Conservation (phyloP, 148 eudicot genomes). For the Fallopia convolvulus region DNA sequence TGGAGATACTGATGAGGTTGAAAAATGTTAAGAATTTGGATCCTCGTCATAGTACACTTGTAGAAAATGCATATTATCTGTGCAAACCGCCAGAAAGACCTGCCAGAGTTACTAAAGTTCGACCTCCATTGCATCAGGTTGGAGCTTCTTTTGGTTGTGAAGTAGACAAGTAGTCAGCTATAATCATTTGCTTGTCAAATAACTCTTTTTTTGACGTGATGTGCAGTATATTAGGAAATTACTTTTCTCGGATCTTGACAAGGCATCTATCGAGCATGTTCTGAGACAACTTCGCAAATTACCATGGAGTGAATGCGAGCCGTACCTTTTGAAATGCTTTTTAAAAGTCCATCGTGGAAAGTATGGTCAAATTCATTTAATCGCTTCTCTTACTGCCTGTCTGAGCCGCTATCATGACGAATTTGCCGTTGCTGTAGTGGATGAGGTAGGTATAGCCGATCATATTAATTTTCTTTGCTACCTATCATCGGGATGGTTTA, state of each 20-base stretch:
- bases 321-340: conserved; percentile 83
- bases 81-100: conserved; percentile 97
- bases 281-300: conserved; percentile 94
- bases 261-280: conserved; percentile 87
- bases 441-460: conserved; percentile 47
- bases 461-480: background rate
- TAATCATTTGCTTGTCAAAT: conserved; percentile 1
- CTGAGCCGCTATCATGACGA: conserved; percentile 93
- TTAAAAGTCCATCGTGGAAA: conserved; percentile 94
- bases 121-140: conserved; percentile 98
- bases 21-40: conserved; percentile 96
- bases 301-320: conserved; percentile 92
- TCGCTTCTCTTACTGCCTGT: conserved; percentile 92
- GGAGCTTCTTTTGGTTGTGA: conserved; percentile 11
- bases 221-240: conserved; percentile 90
- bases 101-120: conserved; percentile 87
- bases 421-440: conserved; percentile 93
- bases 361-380: conserved; percentile 93
- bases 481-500: background rate
- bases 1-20: conserved; percentile 94
- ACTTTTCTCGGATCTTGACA: conserved; percentile 89
- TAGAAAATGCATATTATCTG: conserved; percentile 95
- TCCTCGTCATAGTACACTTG: conserved; percentile 97
- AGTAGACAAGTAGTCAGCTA: background rate
- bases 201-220: conserved; percentile 17